phyloP scores from a whole-genome alignment of 2,329 filamentous ascomycete genomes.

The Ampelomyces quisqualis region DNA sequence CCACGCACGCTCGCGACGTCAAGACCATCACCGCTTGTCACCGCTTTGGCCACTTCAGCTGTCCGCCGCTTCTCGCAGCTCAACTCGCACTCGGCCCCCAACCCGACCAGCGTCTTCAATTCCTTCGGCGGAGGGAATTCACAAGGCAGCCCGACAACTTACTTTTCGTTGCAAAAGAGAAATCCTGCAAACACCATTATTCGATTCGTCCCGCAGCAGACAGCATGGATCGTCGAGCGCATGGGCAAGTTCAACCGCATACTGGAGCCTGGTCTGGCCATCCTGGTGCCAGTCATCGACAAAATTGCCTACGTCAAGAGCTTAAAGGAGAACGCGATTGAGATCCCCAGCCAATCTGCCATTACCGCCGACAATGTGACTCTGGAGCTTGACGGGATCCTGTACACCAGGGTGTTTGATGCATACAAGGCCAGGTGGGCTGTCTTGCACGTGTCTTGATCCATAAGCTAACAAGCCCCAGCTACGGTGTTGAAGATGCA shows the following conservation, averaged over 20 bases:
- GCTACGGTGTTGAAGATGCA: slow-evolving; percentile 96
- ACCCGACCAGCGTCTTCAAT: slow-evolving; percentile 33
- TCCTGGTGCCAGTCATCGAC: slow-evolving; percentile 87
- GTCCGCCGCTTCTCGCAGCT: slow-evolving; percentile 37
- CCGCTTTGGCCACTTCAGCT: slow-evolving; percentile 17
- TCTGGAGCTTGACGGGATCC: slow-evolving; percentile 88
- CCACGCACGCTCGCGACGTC: slow-evolving; percentile 21
- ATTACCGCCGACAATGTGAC: slow-evolving; percentile 99
- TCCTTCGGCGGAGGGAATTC: slow-evolving; percentile 29
- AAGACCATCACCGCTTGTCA: slow-evolving; percentile 22
- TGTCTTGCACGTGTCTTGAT: neutral
- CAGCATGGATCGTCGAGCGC: slow-evolving; percentile 98
- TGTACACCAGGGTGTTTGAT: slow-evolving; percentile 95
- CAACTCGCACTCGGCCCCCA: slow-evolving; percentile 29
- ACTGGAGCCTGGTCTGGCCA: slow-evolving; percentile 83
- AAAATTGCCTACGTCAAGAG: slow-evolving; percentile 98
- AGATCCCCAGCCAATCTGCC: slow-evolving; percentile 95
- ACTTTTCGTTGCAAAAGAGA: slow-evolving; percentile 67
- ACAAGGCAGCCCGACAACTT: slow-evolving; percentile 60
- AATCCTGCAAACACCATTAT: slow-evolving; percentile 92
- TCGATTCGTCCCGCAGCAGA: slow-evolving; percentile 98
- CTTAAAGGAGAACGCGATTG: slow-evolving; percentile 91
- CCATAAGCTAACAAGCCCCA: slow-evolving; percentile 42
- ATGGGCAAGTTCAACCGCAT: slow-evolving; percentile 98
- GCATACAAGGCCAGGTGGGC: slow-evolving; percentile 91